These are phyloP conservation scores for Lotus japonicus DNA, from an alignment of 306 rosid species.

Conservation along the genomic window DNA sequence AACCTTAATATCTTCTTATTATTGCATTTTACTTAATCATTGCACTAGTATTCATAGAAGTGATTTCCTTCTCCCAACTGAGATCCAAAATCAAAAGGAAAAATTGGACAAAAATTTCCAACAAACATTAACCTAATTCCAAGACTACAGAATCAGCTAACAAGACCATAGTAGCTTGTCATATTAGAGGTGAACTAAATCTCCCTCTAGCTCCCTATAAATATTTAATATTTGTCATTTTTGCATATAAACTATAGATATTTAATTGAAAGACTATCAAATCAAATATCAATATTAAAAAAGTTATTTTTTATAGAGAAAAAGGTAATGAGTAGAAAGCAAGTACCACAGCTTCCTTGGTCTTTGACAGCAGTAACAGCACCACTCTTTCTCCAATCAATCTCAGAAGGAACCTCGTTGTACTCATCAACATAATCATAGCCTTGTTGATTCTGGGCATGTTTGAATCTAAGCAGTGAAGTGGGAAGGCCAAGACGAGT, in stretches of 20 bases:
- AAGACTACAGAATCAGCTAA: not conserved
- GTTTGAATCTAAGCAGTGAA: slow-evolving; percentile 24
- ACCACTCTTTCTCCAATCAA: slow-evolving; percentile 79
- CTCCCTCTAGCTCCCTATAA: too few species aligned
- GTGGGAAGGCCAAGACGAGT: slow-evolving; percentile 68
- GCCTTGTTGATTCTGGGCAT: slow-evolving; percentile 1
- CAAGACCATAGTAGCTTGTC: too few species aligned
- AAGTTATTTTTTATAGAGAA: not conserved
- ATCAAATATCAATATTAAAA: not conserved
- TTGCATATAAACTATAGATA: too few species aligned
- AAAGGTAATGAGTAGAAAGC: not conserved
- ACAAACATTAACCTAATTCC: not conserved
- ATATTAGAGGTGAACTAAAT: too few species aligned
- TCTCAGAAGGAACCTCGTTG: slow-evolving; percentile 46
- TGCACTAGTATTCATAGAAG: too few species aligned
- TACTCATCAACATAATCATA: not conserved
- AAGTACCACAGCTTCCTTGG: slow-evolving; percentile 81
- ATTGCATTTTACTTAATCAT: too few species aligned
- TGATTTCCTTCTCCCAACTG: too few species aligned
- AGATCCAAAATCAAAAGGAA: too few species aligned
- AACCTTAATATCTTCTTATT: too few species aligned
- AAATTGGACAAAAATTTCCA: too few species aligned
- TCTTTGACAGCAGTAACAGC: slow-evolving; percentile 77
- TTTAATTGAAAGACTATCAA: not conserved
- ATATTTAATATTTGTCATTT: too few species aligned